Evolutionary conservation across 352 stramenopile genomes (phyloP).

Genomic region (Globisporangium spinosum): DNA sequence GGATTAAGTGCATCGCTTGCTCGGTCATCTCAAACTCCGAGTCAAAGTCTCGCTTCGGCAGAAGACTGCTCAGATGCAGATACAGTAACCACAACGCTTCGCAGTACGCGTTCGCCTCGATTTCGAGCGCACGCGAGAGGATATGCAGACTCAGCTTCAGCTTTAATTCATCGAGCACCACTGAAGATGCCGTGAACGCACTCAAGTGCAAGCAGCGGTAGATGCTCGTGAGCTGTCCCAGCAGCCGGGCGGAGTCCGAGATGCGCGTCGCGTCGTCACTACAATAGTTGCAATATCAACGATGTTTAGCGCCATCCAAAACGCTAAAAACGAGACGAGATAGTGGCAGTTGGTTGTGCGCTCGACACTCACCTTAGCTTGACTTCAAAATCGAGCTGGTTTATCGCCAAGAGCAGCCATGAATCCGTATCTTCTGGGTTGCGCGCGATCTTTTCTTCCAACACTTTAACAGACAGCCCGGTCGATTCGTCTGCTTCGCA

Average conservation of each 20-base stretch:
- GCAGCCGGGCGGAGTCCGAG: conserved; percentile 14
- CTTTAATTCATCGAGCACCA: conserved; percentile 9
- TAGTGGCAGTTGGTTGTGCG: not conserved
- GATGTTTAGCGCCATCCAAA: not conserved
- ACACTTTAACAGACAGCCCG: conserved; percentile 10
- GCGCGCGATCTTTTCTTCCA: conserved; percentile 33
- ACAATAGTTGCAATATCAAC: not conserved
- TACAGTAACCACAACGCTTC: conserved; percentile 36
- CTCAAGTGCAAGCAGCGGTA: conserved; percentile 15
- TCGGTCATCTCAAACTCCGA: conserved; percentile 30
- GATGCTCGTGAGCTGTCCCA: conserved; percentile 21
- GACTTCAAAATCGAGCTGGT: conserved; percentile 43
- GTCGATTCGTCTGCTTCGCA: conserved; percentile 24
- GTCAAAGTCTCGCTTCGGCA: conserved; percentile 17
- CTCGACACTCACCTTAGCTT: conserved; percentile 21
- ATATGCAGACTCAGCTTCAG: conserved; percentile 25
- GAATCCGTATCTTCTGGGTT: conserved; percentile 29
- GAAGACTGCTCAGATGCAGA: conserved; percentile 23
- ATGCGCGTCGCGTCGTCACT: conserved; percentile 27
- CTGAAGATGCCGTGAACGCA: not conserved
- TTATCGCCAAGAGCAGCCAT: conserved; percentile 51
- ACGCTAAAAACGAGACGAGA: not conserved
- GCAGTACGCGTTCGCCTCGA: conserved; percentile 36
- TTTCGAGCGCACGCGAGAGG: conserved; percentile 31
- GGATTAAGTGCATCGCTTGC: conserved; percentile 30